These are phyloP conservation scores for Cercophora samala DNA, from an alignment of 495 filamentous ascomycete genomes.

Conservation along the genomic window DNA sequence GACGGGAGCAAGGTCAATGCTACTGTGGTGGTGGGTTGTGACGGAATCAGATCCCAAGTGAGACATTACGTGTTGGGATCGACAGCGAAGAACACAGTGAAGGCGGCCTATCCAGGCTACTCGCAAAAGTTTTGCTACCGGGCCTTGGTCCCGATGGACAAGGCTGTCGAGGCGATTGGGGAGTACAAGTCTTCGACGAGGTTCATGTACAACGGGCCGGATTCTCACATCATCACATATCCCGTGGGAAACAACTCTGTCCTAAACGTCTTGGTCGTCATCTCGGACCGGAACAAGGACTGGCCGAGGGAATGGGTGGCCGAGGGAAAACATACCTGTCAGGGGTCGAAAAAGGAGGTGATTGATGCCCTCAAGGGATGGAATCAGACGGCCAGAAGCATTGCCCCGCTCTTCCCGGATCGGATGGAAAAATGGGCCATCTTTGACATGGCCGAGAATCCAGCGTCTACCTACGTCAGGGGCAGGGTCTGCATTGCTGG, in stretches of 20 bases:
- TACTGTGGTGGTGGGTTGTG: slow-evolving; percentile 45
- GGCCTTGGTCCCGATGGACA: slow-evolving; percentile 39
- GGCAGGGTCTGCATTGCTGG: slow-evolving; percentile 49
- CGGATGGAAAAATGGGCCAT: slow-evolving; percentile 54
- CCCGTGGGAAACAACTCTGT: slow-evolving; percentile 37
- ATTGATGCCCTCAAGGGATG: slow-evolving; percentile 37
- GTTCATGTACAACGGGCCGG: slow-evolving; percentile 44
- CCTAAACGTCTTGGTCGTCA: slow-evolving; percentile 42
- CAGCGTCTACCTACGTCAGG: slow-evolving; percentile 37
- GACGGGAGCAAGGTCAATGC: slow-evolving; percentile 35
- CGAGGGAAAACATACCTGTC: slow-evolving; percentile 28
- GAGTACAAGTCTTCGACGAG: slow-evolving; percentile 26
- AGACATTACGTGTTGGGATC: slow-evolving; percentile 32
- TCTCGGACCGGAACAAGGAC: slow-evolving; percentile 31
- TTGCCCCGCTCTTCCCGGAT: slow-evolving; percentile 45
- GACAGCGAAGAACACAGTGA: slow-evolving; percentile 14
- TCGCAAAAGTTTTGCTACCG: slow-evolving; percentile 46
- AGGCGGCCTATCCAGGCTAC: slow-evolving; percentile 33
- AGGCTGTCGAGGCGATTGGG: slow-evolving; percentile 32
- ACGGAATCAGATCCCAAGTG: slow-evolving; percentile 44
- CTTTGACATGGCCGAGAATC: slow-evolving; percentile 50
- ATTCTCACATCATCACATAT: slow-evolving; percentile 41
- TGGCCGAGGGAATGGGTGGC: slow-evolving; percentile 32
- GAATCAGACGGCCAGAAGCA: slow-evolving; percentile 35
- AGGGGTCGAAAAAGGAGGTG: slow-evolving; percentile 33